These are phyloP conservation scores for Leccinum sublutescens DNA, from an alignment of 768 basidiomycete species.

Conservation along the genomic window DNA sequence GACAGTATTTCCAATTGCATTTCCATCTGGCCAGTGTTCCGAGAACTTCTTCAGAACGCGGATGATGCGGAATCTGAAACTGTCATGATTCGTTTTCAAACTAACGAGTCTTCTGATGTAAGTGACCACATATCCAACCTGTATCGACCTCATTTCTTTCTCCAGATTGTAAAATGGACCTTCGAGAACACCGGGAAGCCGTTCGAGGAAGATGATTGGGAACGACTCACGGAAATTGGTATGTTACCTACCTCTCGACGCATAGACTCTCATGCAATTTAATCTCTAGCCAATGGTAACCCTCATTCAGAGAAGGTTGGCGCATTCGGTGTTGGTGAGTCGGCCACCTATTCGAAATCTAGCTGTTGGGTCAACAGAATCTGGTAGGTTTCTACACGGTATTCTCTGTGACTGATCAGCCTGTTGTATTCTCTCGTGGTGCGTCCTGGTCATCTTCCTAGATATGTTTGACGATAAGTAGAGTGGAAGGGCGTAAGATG, in stretches of 20 bases:
- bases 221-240: conserved; percentile 86
- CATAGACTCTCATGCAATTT: neutral
- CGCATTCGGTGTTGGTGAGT: conserved; percentile 77
- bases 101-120: conserved; percentile 24
- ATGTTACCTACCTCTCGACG: conserved; percentile 10
- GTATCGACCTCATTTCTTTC: conserved; percentile 20
- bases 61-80: conserved; percentile 46
- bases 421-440: conserved; percentile 75
- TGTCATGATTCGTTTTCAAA: conserved; percentile 78
- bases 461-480: neutral
- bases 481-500: conserved; percentile 74
- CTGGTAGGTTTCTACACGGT: conserved; percentile 65
- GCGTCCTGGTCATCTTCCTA: conserved; percentile 14
- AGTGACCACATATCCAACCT: conserved; percentile 23
- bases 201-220: conserved; percentile 88
- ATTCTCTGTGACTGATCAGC: conserved; percentile 78
- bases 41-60: neutral
- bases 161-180: neutral
- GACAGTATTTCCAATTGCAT: conserved; percentile 32
- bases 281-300: conserved; percentile 74
- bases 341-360: neutral
- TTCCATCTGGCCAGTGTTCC: conserved; percentile 58
- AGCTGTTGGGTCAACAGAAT: conserved; percentile 20
- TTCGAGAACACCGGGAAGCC: conserved; percentile 54
- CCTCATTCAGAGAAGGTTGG: conserved; percentile 95